A percentile compares a stretch with the other conserved stretches of the same genome.
These are phyloP conservation scores for Phytopythium montanum DNA, from an alignment of 352 stramenopile genomes.

Conservation along the genomic window DNA sequence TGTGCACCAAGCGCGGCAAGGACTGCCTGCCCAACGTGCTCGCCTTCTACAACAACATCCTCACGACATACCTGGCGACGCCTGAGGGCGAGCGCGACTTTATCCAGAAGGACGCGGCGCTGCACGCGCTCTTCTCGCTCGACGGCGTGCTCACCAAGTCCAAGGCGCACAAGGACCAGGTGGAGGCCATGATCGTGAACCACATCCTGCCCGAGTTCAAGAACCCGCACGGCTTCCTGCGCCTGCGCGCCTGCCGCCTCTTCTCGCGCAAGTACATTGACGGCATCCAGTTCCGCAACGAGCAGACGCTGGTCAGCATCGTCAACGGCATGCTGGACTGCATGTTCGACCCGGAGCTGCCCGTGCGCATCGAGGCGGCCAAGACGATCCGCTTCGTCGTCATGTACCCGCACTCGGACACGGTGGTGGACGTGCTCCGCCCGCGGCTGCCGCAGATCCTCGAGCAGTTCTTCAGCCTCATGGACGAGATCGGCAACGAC, in stretches of 20 bases:
- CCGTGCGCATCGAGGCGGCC: slow-evolving; percentile 95
- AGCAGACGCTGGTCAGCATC: slow-evolving; percentile 80
- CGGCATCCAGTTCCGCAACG: slow-evolving; percentile 88
- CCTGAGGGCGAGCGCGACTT: slow-evolving; percentile 86
- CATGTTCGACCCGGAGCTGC: slow-evolving; percentile 94
- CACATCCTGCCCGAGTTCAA: slow-evolving; percentile 97
- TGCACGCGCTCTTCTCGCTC: slow-evolving; percentile 93
- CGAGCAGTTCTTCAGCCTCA: slow-evolving; percentile 98
- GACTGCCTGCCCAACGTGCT: slow-evolving; percentile 93
- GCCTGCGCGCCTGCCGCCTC: slow-evolving; percentile 94
- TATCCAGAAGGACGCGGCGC: slow-evolving; percentile 95
- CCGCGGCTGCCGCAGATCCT: slow-evolving; percentile 94
- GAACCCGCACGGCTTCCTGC: slow-evolving; percentile 93
- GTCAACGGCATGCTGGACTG: slow-evolving; percentile 81
- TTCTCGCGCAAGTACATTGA: slow-evolving; percentile 95
- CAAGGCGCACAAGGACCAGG: slow-evolving; percentile 91
- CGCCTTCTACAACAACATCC: slow-evolving; percentile 90
- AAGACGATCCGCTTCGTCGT: slow-evolving; percentile 88
- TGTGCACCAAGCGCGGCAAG: slow-evolving; percentile 95
- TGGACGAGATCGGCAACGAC: slow-evolving; percentile 99
- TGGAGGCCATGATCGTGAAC: slow-evolving; percentile 92
- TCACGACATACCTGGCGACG: slow-evolving; percentile 85
- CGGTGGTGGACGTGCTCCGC: slow-evolving; percentile 82
- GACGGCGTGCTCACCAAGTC: slow-evolving; percentile 91
- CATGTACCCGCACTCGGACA: slow-evolving; percentile 83